Conservation (phyloP, 164 flowering plant genomes). For the Hamamelis virginiana region DNA sequence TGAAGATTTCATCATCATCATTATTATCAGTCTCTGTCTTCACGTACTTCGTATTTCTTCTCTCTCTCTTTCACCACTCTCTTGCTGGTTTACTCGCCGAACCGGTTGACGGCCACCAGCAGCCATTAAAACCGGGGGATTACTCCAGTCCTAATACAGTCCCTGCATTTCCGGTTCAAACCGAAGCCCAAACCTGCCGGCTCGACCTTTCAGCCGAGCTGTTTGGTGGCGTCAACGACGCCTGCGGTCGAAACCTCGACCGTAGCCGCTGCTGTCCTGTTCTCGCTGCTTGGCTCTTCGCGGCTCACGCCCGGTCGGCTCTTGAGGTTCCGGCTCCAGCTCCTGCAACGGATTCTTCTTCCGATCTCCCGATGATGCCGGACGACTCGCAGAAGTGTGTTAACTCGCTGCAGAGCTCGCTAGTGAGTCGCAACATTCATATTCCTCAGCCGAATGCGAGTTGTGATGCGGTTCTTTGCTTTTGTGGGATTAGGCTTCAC, state of each 20-base stretch:
- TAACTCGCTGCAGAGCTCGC: constrained; percentile 71
- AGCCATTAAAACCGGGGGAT: constrained; percentile 54
- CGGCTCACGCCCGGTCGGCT: constrained; percentile 88
- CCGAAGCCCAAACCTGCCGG: constrained; percentile 57
- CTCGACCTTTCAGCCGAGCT: constrained; percentile 94
- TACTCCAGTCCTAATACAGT: constrained; percentile 59
- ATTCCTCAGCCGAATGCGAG: constrained; percentile 81
- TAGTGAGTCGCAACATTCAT: constrained; percentile 56
- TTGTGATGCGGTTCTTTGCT: constrained; percentile 88
- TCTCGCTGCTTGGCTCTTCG: constrained; percentile 97
- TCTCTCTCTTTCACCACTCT: constrained; percentile 6
- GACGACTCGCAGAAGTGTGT: constrained; percentile 98
- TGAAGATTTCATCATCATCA: background rate
- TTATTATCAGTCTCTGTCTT: background rate
- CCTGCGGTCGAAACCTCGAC: constrained; percentile 81
- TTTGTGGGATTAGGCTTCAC: constrained; percentile 95
- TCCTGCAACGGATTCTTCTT: constrained; percentile 28
- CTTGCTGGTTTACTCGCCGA: constrained; percentile 39
- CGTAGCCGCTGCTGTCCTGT: constrained; percentile 98
- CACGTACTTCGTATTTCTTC: constrained; percentile 1
- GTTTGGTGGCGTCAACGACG: constrained; percentile 88
- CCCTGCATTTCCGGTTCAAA: constrained; percentile 84
- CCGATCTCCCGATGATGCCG: constrained; percentile 84
- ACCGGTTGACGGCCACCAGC: constrained; percentile 39
- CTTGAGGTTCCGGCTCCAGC: constrained; percentile 53